Conservation (phyloP, 768 basidiomycete genomes). For the Termitomyces sp. region DNA sequence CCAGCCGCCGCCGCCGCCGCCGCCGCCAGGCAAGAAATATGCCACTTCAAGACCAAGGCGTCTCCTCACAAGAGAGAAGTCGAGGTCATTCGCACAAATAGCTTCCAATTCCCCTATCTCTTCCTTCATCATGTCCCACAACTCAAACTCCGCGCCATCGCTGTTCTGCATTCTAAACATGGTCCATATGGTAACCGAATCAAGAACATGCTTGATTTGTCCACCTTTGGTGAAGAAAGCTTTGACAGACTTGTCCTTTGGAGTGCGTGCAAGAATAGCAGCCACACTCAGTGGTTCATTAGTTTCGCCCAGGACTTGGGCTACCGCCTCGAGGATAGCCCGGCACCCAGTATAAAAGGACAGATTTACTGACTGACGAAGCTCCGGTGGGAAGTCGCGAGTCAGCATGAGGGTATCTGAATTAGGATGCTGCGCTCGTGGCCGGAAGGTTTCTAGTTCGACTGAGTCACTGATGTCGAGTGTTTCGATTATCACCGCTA, state of each 20-base stretch:
- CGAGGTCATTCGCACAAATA: constrained; percentile 20
- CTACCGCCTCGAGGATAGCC: constrained; percentile 13
- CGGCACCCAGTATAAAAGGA: constrained; percentile 22
- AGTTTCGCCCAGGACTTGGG: constrained; percentile 9
- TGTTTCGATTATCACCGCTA: background rate
- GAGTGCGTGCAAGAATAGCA: background rate
- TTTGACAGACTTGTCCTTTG: background rate
- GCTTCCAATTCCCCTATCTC: constrained; percentile 3
- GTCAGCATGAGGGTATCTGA: background rate
- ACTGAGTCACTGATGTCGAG: background rate
- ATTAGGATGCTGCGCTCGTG: background rate
- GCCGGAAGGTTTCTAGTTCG: background rate
- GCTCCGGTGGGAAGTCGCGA: background rate
- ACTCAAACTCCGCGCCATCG: constrained; percentile 6
- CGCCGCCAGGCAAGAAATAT: constrained; percentile 11
- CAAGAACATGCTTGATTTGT: constrained; percentile 17
- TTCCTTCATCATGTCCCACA: background rate
- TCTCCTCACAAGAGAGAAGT: constrained; percentile 20
- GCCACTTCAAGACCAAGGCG: constrained; percentile 15
- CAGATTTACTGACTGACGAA: constrained; percentile 3
- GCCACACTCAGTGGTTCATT: background rate
- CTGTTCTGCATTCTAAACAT: constrained; percentile 8
- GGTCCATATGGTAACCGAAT: constrained; percentile 19
- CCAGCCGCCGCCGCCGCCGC: background rate
- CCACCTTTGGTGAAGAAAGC: constrained; percentile 21